phyloP scores from a whole-genome alignment of 2,329 filamentous ascomycete genomes.

The Ascochyta clinopodiicola region DNA sequence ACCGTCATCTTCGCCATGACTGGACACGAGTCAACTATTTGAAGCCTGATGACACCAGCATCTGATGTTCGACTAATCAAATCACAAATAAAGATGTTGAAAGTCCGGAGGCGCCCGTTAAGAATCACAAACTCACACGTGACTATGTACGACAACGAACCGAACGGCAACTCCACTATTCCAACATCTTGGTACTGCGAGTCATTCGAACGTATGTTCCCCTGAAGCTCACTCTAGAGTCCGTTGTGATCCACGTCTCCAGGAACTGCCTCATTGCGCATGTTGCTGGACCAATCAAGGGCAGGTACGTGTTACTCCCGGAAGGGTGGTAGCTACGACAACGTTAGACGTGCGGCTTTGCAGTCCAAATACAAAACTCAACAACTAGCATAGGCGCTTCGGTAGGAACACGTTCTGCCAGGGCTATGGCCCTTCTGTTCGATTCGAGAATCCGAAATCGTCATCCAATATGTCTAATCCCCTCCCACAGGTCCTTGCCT shows the following conservation, averaged over 20 bases:
- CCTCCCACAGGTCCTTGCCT: conserved; percentile 8
- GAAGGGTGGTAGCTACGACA: conserved; percentile 30
- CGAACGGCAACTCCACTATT: conserved; percentile 4
- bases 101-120: background rate
- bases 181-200: conserved; percentile 13
- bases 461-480: conserved; percentile 21
- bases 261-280: conserved; percentile 21
- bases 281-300: conserved; percentile 34
- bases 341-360: conserved; percentile 17
- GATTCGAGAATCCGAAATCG: conserved; percentile 1
- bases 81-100: background rate
- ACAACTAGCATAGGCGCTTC: background rate
- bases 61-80: background rate
- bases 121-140: background rate
- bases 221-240: conserved; percentile 9
- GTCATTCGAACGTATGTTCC: conserved; percentile 7
- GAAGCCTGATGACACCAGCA: conserved; percentile 8
- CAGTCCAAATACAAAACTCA: background rate
- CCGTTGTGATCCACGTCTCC: conserved; percentile 1
- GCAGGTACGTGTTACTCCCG: conserved; percentile 36
- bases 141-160: background rate
- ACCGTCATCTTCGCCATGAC: conserved; percentile 1
- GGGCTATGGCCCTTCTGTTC: conserved; percentile 7
- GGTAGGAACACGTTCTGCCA: conserved; percentile 18
- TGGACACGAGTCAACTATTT: background rate